A percentile compares a stretch with the other conserved stretches of the same genome.
Conservation (phyloP, 2,329 filamentous ascomycete genomes). For the Epichloe scottii region DNA sequence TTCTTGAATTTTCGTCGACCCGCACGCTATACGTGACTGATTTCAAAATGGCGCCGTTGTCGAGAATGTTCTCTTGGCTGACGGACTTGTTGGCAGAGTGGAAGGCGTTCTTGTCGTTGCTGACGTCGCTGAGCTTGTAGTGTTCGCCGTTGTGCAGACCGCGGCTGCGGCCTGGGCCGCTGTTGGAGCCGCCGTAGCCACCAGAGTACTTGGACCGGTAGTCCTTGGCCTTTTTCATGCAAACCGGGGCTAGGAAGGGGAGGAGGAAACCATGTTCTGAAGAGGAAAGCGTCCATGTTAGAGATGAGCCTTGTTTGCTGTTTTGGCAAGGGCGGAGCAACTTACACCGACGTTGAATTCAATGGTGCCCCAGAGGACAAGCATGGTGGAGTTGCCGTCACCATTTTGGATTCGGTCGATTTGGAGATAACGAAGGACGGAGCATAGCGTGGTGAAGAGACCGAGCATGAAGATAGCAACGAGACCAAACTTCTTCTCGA, state of each 20-base stretch:
- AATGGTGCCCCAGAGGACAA: slow-evolving; percentile 43
- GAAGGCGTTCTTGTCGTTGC: slow-evolving; percentile 19
- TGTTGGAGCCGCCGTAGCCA: slow-evolving; percentile 12
- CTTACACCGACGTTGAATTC: slow-evolving; percentile 45
- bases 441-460: slow-evolving; percentile 42
- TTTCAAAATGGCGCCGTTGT: slow-evolving; percentile 25
- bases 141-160: slow-evolving; percentile 16
- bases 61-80: slow-evolving; percentile 29
- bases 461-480: slow-evolving; percentile 39
- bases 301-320: background rate
- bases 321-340: background rate
- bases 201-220: slow-evolving; percentile 26
- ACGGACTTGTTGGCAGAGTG: slow-evolving; percentile 14
- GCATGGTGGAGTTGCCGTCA: slow-evolving; percentile 42
- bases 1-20: slow-evolving; percentile 18
- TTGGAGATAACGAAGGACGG: slow-evolving; percentile 37
- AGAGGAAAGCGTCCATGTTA: background rate
- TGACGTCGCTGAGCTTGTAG: slow-evolving; percentile 28
- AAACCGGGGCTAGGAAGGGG: slow-evolving; percentile 32
- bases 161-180: slow-evolving; percentile 12
- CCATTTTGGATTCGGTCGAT: slow-evolving; percentile 36
- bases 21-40: slow-evolving; percentile 29
- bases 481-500: slow-evolving; percentile 35
- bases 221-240: slow-evolving; percentile 27
- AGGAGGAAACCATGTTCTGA: slow-evolving; percentile 35